Conservation (phyloP, 139 green algal species). For the Edaphochlamys debaryana region DNA sequence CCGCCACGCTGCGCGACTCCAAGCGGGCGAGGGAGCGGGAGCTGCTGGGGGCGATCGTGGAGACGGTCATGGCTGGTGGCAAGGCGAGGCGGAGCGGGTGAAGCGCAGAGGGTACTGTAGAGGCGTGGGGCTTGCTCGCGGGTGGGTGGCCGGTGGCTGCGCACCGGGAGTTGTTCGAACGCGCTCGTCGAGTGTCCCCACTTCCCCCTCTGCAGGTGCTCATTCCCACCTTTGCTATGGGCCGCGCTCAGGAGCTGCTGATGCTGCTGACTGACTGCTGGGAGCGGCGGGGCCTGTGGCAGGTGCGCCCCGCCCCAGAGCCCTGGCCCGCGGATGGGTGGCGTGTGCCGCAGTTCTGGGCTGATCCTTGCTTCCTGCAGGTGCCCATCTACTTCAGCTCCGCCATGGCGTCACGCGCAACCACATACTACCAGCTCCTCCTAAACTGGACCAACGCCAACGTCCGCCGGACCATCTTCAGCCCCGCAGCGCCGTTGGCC, state of each 20-base stretch:
- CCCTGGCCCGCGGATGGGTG: too few species aligned
- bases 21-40: slow-evolving; percentile 64
- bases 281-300: slow-evolving; percentile 56
- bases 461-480: slow-evolving; percentile 18
- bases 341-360: too few species aligned
- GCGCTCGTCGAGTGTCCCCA: too few species aligned
- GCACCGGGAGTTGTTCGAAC: too few species aligned
- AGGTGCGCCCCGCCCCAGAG: neutral
- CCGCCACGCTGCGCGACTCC: slow-evolving; percentile 70
- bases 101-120: too few species aligned
- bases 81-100: too few species aligned
- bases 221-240: slow-evolving; percentile 67
- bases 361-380: slow-evolving; percentile 1
- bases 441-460: slow-evolving; percentile 65
- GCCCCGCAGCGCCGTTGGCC: too few species aligned
- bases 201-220: too few species aligned
- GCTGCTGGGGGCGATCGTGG: slow-evolving; percentile 60
- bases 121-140: too few species aligned
- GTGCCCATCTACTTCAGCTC: slow-evolving; percentile 74
- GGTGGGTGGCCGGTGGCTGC: too few species aligned
- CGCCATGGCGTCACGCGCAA: slow-evolving; percentile 70
- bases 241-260: slow-evolving; percentile 75
- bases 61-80: slow-evolving; percentile 56
- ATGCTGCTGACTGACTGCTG: slow-evolving; percentile 83
- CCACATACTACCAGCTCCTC: slow-evolving; percentile 69